Percentiles rank a stretch among this genome's conserved stretches.
These are phyloP conservation scores for Hanseniaspora jakobsenii DNA, from an alignment of 805 yeast genomes.

Conservation along the genomic window DNA sequence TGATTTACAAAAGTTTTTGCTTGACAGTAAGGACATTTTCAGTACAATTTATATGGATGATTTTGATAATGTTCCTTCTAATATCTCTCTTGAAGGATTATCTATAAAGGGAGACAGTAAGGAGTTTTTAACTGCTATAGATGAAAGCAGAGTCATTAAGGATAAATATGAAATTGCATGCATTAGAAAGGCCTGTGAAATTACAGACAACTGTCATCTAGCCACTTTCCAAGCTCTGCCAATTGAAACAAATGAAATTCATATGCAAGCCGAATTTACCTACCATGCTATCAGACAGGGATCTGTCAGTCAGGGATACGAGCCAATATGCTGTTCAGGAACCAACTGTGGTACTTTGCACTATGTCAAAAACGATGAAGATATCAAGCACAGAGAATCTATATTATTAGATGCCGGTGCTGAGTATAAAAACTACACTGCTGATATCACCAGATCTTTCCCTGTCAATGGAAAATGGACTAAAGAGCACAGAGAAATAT, in stretches of 20 bases:
- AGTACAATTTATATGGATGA: conserved; percentile 42
- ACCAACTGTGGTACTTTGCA: conserved; percentile 84
- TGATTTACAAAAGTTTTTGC: conserved; percentile 33
- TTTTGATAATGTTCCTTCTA: conserved; percentile 35
- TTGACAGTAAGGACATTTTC: conserved; percentile 18
- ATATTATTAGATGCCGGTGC: conserved; percentile 93
- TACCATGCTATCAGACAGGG: conserved; percentile 93
- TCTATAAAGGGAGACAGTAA: conserved; percentile 30
- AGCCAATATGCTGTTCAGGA: conserved; percentile 93
- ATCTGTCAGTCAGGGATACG: conserved; percentile 76
- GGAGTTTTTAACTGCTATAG: conserved; percentile 59
- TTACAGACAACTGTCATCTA: conserved; percentile 76
- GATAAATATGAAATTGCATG: conserved; percentile 69
- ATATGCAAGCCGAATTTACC: conserved; percentile 88
- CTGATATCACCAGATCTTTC: conserved; percentile 91
- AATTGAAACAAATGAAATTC: conserved; percentile 76
- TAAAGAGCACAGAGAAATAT: conserved; percentile 71
- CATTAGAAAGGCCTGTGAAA: conserved; percentile 67
- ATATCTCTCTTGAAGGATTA: conserved; percentile 30
- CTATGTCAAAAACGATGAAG: conserved; percentile 70
- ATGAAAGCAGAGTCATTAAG: conserved; percentile 75
- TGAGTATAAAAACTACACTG: conserved; percentile 86
- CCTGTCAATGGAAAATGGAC: conserved; percentile 87
- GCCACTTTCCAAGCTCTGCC: conserved; percentile 92
- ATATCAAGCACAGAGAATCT: conserved; percentile 44